Evolutionary conservation across 257 asterid species (phyloP).

Genomic region (Primulina tabacum): DNA sequence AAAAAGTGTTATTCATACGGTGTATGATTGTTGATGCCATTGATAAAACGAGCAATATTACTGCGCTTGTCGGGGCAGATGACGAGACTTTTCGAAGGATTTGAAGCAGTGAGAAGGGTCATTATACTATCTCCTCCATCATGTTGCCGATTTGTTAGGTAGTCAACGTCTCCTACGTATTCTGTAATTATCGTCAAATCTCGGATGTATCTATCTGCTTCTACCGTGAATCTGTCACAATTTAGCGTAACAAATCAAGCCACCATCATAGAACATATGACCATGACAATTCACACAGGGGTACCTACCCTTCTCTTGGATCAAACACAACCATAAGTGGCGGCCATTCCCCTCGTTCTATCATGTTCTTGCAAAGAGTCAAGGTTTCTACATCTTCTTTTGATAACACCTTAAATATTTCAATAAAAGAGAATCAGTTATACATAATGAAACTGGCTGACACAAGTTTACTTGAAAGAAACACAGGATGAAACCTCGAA

Average conservation of each 20-base stretch:
- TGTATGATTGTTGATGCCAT: constrained; percentile 89
- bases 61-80: constrained; percentile 86
- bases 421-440: not conserved
- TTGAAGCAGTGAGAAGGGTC: constrained; percentile 75
- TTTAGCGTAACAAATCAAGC: constrained; percentile 11
- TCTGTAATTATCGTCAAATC: constrained; percentile 90
- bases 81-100: constrained; percentile 66
- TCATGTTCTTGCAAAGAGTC: constrained; percentile 73
- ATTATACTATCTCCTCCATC: constrained; percentile 96
- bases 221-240: constrained; percentile 74
- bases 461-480: not conserved
- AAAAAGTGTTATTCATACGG: constrained; percentile 40
- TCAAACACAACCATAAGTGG: constrained; percentile 86
- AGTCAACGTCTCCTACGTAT: constrained; percentile 93
- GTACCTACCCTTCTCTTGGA: constrained; percentile 72
- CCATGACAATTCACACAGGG: not conserved
- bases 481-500: not conserved
- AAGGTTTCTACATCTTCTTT: constrained; percentile 71
- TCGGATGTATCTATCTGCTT: constrained; percentile 69
- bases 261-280: constrained; percentile 2
- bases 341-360: constrained; percentile 89
- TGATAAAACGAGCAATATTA: constrained; percentile 86
- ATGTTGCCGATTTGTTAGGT: constrained; percentile 55
- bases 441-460: not conserved
- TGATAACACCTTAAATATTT: constrained; percentile 42